Evolutionary conservation across 108 stramenopile genomes (phyloP).

Genomic region (Nitzschia sp.): DNA sequence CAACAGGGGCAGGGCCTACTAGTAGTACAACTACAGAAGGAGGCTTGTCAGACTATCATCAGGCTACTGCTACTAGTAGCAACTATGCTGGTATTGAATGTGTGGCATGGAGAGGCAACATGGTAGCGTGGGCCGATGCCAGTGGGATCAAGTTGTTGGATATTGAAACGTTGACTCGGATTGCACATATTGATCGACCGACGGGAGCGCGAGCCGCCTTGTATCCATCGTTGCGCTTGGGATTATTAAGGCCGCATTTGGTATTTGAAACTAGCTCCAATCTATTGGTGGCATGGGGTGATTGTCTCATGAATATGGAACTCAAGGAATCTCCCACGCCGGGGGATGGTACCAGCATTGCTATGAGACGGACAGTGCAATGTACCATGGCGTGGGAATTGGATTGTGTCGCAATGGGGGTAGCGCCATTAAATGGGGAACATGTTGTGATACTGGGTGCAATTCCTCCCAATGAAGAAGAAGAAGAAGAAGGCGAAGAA

Average conservation of each 20-base stretch:
- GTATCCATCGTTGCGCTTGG: conserved; percentile 56
- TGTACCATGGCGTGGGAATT: conserved; percentile 89
- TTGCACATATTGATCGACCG: conserved; percentile 86
- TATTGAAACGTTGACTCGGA: conserved; percentile 61
- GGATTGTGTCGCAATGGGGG: conserved; percentile 81
- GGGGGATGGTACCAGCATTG: conserved; percentile 13
- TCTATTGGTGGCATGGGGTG: conserved; percentile 82
- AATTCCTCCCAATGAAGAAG: conserved; percentile 33
- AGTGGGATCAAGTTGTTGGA: conserved; percentile 76
- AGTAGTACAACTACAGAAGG: neutral
- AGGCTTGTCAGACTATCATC: too few species aligned
- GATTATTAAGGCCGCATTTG: conserved; percentile 46
- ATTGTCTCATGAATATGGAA: conserved; percentile 76
- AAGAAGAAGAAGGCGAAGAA: conserved; percentile 11
- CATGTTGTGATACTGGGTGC: conserved; percentile 79
- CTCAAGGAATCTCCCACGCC: conserved; percentile 38
- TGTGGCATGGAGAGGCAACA: conserved; percentile 72
- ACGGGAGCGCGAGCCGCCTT: conserved; percentile 69
- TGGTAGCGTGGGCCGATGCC: conserved; percentile 83
- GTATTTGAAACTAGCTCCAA: conserved; percentile 59
- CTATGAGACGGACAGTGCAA: conserved; percentile 47
- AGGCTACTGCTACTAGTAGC: too few species aligned
- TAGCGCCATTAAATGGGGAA: conserved; percentile 67
- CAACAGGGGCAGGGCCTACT: neutral
- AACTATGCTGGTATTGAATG: conserved; percentile 59